Evolutionary conservation across 441 rosid species (phyloP), one percentile per base, ranked within the genome.

Genomic region (Geranium incanum): DNA sequence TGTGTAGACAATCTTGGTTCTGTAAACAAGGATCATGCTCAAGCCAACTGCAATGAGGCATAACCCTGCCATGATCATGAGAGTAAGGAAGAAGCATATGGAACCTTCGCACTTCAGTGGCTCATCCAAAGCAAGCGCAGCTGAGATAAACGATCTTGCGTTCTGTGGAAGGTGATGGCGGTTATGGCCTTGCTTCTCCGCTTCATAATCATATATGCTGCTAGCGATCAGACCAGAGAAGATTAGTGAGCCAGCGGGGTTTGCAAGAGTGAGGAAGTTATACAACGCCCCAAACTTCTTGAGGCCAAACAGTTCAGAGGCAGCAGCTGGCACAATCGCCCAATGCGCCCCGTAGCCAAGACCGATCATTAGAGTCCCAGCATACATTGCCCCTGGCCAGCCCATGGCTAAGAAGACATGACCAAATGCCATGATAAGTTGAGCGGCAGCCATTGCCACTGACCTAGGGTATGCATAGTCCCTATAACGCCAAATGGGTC

Each of bases 311-410:
- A 95, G 84, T 86, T 95, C 96, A 0, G 99, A 95, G 64, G 94
- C 95, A 23, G 96, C 82, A 7, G 98, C 98, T 7, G 99, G 98
- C 63, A 95, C 92, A 62, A 95, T 92, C 5, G 97, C 98, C 99
- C 97, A 92, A 63, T 92, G 98, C 6, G 99, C 88, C 23, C 98
- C 97, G 66, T 95, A 92, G 39, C 97, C 92, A 0, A 92, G 92
- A 28, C 99, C 97, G 7, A 91, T 88, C 81, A 95, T 68, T 62
- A 91, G 78, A 4, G 97, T 95, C 55, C 96, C 97, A 13, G 89
- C 77, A 75, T 95, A 71, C 92, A 95, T 86, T 0, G 92, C 89
- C 36, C 95, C 93, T 2, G 98, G 91, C 98, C 98, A 93, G 66
- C 98, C 98, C 37, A 81, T 82, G 33, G 92, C 95, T 36, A 87